Percentiles rank a stretch among this genome's conserved stretches.
Conservation (phyloP, 441 rosid genomes). For the Arabidopsis lyrata region DNA sequence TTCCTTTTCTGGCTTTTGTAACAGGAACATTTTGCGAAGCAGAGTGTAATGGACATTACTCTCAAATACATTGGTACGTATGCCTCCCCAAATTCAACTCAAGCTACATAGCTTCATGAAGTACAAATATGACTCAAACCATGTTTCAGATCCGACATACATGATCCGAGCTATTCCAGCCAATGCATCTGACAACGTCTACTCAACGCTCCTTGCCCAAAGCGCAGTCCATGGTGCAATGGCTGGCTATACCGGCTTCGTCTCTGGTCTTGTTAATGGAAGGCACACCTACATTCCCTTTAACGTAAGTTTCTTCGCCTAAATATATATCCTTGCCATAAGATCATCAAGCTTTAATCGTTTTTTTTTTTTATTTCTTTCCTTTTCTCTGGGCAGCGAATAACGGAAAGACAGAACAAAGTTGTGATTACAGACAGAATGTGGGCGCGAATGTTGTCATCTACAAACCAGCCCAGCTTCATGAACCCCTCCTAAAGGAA, state of each 20-base stretch:
- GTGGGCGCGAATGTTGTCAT: conserved; percentile 87
- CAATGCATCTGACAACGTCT: conserved; percentile 87
- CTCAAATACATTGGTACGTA: conserved; percentile 77
- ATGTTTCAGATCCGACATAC: conserved; percentile 80
- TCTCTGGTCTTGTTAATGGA: conserved; percentile 75
- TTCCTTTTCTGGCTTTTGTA: background rate
- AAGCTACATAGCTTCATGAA: conserved; percentile 17
- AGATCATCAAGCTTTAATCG: conserved; percentile 2
- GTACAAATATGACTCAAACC: conserved; percentile 27
- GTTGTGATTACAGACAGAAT: conserved; percentile 90
- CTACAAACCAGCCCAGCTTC: conserved; percentile 92
- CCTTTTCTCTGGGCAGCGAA: conserved; percentile 52
- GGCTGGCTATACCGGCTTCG: conserved; percentile 86
- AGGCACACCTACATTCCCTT: conserved; percentile 82
- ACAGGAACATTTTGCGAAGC: conserved; percentile 71
- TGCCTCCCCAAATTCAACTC: conserved; percentile 23
- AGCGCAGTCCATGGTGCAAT: conserved; percentile 85
- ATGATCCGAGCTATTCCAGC: conserved; percentile 86
- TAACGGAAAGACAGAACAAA: conserved; percentile 73
- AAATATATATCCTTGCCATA: conserved; percentile 1
- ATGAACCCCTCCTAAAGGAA: conserved; percentile 50
- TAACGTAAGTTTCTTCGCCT: conserved; percentile 55
- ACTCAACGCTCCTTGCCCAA: conserved; percentile 88
- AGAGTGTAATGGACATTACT: conserved; percentile 57
- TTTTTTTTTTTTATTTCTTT: background rate